Evolutionary conservation across 805 yeast species (phyloP), one percentile per base, ranked within the genome.

Genomic region (Yarrowia phangngaensis): DNA sequence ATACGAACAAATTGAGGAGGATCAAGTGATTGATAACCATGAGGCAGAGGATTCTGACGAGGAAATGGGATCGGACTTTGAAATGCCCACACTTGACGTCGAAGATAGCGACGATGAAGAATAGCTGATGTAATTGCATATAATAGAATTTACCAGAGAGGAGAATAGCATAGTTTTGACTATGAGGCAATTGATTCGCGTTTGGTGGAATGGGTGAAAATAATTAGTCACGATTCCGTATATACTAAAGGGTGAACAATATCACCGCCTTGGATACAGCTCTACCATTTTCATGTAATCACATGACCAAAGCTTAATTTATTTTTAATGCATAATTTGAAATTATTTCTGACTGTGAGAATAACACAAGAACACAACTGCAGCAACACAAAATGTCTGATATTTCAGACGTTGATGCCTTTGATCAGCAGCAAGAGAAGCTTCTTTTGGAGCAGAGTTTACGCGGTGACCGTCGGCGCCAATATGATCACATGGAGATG

Each of bases 21-120:
- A 48, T 5, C 19, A 29, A 11, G 28, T 50, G 15, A 19, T 28
- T 4, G 52, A 38, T 27, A 13, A 28, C 22, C n/a, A n/a, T n/a
- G 36, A 43, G 23, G 53, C 11, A 8, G 56, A 27, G n/a, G 36
- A 46, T 13, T 27, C 31, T 6, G 41, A 28, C 23, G 50, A 45
- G 26, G 50, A 45, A 16, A 45, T 45, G 50, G 32, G 40, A 11
- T 45, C 74, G 14, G 80, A 76, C 54, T 71, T 75, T 35, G 80
- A 75, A 53, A 73, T 76, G 48, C 81, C 81, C 6, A 65, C 61
- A 12, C 64, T 71, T 47, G 70, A 57, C 8, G 53, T 71, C 6
- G 72, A 71, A 36, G 75, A 64, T 22, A 75, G 70, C 41, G 76
- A 72, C 11, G 52, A 53, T 13, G 56, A 53, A 3, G 30, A 45